Evolutionary conservation across 768 basidiomycete species (phyloP), one percentile per base, ranked within the genome.

Genomic region (Albatrellus ellisii): DNA sequence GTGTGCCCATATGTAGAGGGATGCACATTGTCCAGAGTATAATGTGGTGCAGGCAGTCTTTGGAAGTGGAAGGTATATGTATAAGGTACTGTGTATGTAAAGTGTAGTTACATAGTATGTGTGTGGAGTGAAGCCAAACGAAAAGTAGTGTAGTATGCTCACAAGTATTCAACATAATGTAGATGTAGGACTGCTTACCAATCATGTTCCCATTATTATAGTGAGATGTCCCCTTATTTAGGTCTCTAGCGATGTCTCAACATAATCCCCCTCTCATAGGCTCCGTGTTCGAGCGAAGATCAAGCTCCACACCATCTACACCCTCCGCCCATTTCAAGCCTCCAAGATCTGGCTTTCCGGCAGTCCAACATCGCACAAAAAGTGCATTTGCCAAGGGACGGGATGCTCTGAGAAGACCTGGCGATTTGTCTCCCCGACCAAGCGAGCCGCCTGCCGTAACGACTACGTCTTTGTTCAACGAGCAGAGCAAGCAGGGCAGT

Each of bases 261-360:
- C 17, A 27, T 29, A 26, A 12, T 20, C 50, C 39, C 22, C 36
- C 57, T 25, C 51, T 72, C 40, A 49, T 73, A 33, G 71, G 71
- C n/a, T 63, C 66, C 7, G 62, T 73, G 9, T 51, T 64, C 28
- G 71, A 73, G 55, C 66, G 71, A 17, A 61, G 57, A 27, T 48
- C 56, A 0, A 38, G 52, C 5, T 34, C 56, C 6, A 42, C 57
- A 4, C 45, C 60, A 1, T 39, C 56, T 1, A 29, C 53, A 2
- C 54, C 56, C 6, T 53, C 58, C 17, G 37, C 50, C 8, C 51
- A 46, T 24, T 51, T 43, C 15, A 26, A 39, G 9, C 41, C 54
- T 6, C 39, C 56, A 21, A 50, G 55, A 36, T 56, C 59, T 1
- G 66, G 66, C 2, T 69, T 68, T 46, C 67, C 67, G 8, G 36